Conservation (phyloP, 179 eudicot species). For the Gypsophila paniculata region DNA sequence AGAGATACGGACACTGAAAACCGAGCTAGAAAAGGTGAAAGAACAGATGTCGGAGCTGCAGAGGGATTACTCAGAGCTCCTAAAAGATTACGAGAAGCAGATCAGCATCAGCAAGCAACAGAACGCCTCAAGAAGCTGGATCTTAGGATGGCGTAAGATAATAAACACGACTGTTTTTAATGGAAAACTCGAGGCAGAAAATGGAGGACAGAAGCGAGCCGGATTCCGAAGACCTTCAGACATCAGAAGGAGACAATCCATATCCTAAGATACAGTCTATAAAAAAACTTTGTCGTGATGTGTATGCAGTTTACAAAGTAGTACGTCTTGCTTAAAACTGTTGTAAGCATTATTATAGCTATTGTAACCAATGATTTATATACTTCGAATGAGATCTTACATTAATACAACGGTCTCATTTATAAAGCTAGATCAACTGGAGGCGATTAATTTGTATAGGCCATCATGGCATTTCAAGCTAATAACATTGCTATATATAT, state of each 20-base stretch:
- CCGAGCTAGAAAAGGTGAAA: slow-evolving; percentile 46
- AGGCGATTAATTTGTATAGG: too few species aligned
- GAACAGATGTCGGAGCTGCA: slow-evolving; percentile 43
- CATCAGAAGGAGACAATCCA: slow-evolving; percentile 35
- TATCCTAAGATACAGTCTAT: slow-evolving; percentile 24
- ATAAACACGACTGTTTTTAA: slow-evolving; percentile 30
- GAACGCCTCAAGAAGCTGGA: slow-evolving; percentile 40
- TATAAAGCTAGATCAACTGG: too few species aligned
- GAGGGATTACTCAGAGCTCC: slow-evolving; percentile 49
- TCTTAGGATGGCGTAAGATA: slow-evolving; percentile 43
- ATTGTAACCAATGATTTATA: too few species aligned
- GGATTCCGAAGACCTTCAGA: slow-evolving; percentile 20
- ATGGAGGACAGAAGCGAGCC: slow-evolving; percentile 24
- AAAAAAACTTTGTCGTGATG: too few species aligned
- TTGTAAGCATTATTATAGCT: too few species aligned
- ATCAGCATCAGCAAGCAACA: slow-evolving; percentile 32
- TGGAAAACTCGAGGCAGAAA: slow-evolving; percentile 34
- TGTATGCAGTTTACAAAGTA: too few species aligned
- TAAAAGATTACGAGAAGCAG: slow-evolving; percentile 41
- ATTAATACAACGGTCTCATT: too few species aligned
- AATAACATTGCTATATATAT: too few species aligned
- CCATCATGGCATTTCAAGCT: too few species aligned
- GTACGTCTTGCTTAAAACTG: too few species aligned
- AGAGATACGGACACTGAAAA: slow-evolving; percentile 43
- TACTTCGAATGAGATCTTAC: too few species aligned